Evolutionary conservation across 2,329 filamentous ascomycete genomes (phyloP).

Genomic region (Colletotrichum musae): DNA sequence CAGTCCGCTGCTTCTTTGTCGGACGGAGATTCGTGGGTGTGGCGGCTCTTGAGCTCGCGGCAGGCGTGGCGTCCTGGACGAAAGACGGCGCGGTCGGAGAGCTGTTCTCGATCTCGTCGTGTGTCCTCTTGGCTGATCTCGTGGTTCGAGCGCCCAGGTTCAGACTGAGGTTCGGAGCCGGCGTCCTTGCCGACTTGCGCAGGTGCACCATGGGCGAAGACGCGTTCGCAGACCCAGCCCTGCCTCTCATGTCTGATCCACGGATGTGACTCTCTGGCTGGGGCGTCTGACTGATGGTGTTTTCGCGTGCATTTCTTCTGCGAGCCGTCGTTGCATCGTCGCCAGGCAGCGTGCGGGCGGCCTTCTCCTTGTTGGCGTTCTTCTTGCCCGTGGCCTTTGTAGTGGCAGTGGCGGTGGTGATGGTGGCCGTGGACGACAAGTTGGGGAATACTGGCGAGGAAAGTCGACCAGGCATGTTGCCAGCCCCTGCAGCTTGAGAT

Average conservation of each 20-base stretch:
- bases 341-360: constrained; percentile 22
- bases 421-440: constrained; percentile 41
- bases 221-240: constrained; percentile 49
- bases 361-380: constrained; percentile 46
- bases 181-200: constrained; percentile 35
- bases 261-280: constrained; percentile 57
- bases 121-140: constrained; percentile 66
- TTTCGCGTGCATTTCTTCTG: constrained; percentile 55
- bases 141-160: constrained; percentile 56
- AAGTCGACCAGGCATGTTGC: constrained; percentile 57
- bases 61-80: constrained; percentile 61
- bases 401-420: constrained; percentile 27
- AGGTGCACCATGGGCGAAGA: constrained; percentile 37
- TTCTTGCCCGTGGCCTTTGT: constrained; percentile 44
- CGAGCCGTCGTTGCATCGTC: constrained; percentile 52
- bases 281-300: constrained; percentile 54
- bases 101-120: constrained; percentile 68
- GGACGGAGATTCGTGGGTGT: constrained; percentile 71
- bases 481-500: constrained; percentile 46
- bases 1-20: constrained; percentile 72
- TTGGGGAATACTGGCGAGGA: constrained; percentile 53
- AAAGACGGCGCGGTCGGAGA: constrained; percentile 68
- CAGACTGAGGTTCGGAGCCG: constrained; percentile 30
- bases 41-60: constrained; percentile 70
- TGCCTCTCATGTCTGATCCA: constrained; percentile 37